Percentiles rank a stretch among this genome's conserved stretches.
Evolutionary conservation across 257 asterid genomes (phyloP).

Genomic region (Penstemon newberryi): DNA sequence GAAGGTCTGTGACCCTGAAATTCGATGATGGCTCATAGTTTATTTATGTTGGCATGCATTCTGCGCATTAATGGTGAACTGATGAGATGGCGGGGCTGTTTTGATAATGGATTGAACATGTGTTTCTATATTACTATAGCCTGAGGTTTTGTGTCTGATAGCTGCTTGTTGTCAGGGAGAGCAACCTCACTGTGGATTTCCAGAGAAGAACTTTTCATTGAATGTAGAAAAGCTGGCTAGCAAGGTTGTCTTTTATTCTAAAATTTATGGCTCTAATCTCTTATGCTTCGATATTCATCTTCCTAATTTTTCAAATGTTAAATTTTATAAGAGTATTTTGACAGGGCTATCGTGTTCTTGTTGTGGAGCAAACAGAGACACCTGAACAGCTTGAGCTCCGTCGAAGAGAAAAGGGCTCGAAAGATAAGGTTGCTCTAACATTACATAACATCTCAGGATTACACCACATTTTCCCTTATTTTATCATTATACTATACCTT

Average conservation of each 20-base stretch:
- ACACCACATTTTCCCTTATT: constrained; percentile 4
- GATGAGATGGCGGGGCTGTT: constrained; percentile 13
- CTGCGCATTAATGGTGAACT: background rate
- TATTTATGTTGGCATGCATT: constrained; percentile 12
- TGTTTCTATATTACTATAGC: constrained; percentile 19
- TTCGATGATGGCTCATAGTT: constrained; percentile 18
- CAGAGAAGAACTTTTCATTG: constrained; percentile 87
- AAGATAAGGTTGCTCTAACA: constrained; percentile 70
- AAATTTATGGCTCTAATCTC: constrained; percentile 13
- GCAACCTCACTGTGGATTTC: constrained; percentile 99
- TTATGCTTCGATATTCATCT: constrained; percentile 3
- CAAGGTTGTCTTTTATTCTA: constrained; percentile 54
- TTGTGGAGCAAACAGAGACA: constrained; percentile 98
- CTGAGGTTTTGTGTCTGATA: constrained; percentile 22
- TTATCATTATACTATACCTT: constrained; percentile 16
- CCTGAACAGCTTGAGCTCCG: constrained; percentile 96
- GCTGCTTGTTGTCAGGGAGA: constrained; percentile 68
- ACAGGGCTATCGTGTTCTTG: constrained; percentile 95
- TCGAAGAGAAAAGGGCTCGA: constrained; percentile 79
- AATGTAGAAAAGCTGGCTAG: constrained; percentile 86
- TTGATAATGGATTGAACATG: constrained; percentile 16
- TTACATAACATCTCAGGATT: constrained; percentile 23
- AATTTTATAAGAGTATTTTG: constrained; percentile 27
- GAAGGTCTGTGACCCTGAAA: constrained; percentile 58
- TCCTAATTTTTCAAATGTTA: constrained; percentile 17